Evolutionary conservation across 306 rosid species (phyloP), one percentile per base, ranked within the genome.

Genomic region (Hippophae gyantsensis): DNA sequence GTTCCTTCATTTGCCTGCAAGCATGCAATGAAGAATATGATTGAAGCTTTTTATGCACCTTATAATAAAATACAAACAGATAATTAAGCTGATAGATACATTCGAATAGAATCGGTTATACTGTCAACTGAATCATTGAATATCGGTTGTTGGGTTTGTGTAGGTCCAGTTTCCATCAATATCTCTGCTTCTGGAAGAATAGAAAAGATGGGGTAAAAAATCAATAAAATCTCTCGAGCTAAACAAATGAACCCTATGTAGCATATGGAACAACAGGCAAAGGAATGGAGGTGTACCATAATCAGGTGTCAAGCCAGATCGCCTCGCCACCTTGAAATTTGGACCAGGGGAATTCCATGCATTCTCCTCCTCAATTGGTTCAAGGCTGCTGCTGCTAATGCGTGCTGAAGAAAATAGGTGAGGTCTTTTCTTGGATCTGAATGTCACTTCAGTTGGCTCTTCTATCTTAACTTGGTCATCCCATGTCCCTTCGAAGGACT

Each of bases 1-100:
- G 84, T 23, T 79, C 73, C 78, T 80, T 92, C 85, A 92, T 62
- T 44, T 85, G 89, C 72, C 98, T 90, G 76, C 38, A 76, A 51
- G 54, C 48, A 47, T 44, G 50, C 48, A 27, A 65, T 48, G 56
- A 56, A 60, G 62, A 60, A 71, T 40, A 52, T 53, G 53, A 48
- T 48, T 61, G 40, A 54, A 57, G 42, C 10, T 61, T 48, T 45
- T 27, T 53, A 52, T 56, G 42, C 41, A 60, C 18, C 48, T 12
- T 48, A 53, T 18, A 61, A 42, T 48, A 18, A 62, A 61, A 11
- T 8, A 49, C 3, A 14, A 49, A 48, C 72, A 32, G 3, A 32
- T 32, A 14, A 8, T 25, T 12, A 38, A 13, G 43, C 44, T 67
- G 67, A 63, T 25, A 27, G 72, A 26, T 81, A 92, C 98, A 57